Base-by-base conservation (phyloP, 192 early-diverging fungal genomes). In the Gaertneriomyces sp. region DNA sequence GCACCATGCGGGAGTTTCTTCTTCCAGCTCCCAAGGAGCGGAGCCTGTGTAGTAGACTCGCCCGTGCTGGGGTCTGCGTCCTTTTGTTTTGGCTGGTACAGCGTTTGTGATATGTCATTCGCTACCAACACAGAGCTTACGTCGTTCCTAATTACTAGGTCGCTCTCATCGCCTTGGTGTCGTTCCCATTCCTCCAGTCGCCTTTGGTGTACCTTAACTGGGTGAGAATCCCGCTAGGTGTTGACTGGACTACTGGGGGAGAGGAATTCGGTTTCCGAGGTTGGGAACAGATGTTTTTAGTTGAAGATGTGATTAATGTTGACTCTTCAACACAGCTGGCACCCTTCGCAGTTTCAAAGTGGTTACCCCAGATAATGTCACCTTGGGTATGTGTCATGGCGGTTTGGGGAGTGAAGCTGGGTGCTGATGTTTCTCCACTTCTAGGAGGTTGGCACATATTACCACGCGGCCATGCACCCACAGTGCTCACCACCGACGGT, bases 371-470 rank as follows among this genome's bases (percentile, higher is more conserved):
- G 80, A 79, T 55, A 65, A 61, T 25, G 42, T 76, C 9, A 53
- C 50, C 33, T 61, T 77, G 3, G 78, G 78, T 43, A 10, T 25
- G 59, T n/a, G 56, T 5, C 38, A 61, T 16, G 41, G 12, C 42
- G 38, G 12, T 14, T 38, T 38, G 8, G 5, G 5, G 55, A 42
- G 12, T 19, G 49, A n/a, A 19, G 49, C 41, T 3, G 14, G n/a
- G 9, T 11, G 50, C 38, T 53, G 45, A 50, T 12, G 5, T 63
- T 6, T 45, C 58, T 45, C 10, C 10, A 20, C 16, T 8, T 2
- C 39, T 46, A n/a, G 64, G 64, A 10, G 70, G 46, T 43, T 82
- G 80, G 80, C 80, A 82, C 60, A 68, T 82, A 50, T 70, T 77
- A 6, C 77, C 80, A 3, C 52, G 58, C 11, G n/a, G 38, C 10